Percentiles rank a stretch among this genome's conserved stretches.
These are phyloP conservation scores for Lipomyces yamadae DNA, from an alignment of 805 yeast species.

Conservation along the genomic window DNA sequence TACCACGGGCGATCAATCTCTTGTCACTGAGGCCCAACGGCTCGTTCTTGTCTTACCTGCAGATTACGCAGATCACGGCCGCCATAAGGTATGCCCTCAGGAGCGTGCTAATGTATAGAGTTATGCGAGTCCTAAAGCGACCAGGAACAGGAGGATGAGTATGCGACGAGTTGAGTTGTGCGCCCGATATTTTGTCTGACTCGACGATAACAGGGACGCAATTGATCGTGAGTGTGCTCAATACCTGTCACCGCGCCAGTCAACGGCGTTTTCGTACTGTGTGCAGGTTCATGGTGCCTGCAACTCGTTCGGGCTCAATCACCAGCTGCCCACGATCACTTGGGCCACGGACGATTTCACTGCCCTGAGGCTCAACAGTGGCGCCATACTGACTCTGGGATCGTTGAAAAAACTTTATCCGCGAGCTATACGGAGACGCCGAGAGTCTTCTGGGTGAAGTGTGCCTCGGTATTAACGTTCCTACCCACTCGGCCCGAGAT, in stretches of 20 bases:
- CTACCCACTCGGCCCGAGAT: background rate
- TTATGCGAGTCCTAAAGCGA: background rate
- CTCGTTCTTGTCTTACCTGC: background rate
- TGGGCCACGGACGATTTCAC: background rate
- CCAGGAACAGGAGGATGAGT: background rate
- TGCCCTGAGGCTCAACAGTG: background rate
- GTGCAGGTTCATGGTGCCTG: background rate
- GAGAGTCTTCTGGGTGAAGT: background rate
- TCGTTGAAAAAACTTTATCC: background rate
- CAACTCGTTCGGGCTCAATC: background rate
- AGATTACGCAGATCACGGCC: background rate
- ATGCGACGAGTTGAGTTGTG: no score
- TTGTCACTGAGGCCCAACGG: background rate
- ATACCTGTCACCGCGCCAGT: background rate
- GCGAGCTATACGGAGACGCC: background rate
- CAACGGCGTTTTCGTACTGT: background rate
- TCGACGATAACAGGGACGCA: background rate
- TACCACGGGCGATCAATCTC: background rate
- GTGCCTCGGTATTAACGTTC: background rate
- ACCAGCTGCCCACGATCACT: background rate
- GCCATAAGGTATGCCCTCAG: background rate
- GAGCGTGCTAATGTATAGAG: background rate
- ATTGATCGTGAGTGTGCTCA: background rate
- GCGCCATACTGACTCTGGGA: background rate
- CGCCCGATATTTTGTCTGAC: background rate